Conservation (phyloP, 2,329 filamentous ascomycete species). For the Clarireedia sp. region DNA sequence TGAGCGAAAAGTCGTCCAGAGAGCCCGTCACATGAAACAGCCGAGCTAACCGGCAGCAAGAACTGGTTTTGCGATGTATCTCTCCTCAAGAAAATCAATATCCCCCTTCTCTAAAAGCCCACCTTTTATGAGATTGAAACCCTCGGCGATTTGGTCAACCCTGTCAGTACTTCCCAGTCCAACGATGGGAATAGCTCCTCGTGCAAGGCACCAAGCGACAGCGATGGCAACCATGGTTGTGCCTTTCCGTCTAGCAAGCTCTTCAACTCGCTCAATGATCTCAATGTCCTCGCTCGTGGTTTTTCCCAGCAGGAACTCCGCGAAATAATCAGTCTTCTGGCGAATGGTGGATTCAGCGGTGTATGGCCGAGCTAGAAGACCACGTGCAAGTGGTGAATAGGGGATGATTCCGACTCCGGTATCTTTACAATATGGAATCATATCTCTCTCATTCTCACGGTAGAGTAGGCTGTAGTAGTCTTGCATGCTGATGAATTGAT, state of each 20-base stretch:
- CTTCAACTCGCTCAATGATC: slow-evolving; percentile 37
- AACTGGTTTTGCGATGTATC: too few relatives aligned
- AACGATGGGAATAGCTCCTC: slow-evolving; percentile 42
- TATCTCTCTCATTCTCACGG: slow-evolving; percentile 47
- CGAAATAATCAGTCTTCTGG: not conserved
- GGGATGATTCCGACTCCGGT: too few relatives aligned
- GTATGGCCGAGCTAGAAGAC: too few relatives aligned
- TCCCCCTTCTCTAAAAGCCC: too few relatives aligned
- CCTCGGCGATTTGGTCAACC: too few relatives aligned
- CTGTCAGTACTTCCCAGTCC: slow-evolving; percentile 36
- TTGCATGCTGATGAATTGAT: slow-evolving; percentile 54
- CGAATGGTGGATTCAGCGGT: not conserved
- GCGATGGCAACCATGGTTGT: slow-evolving; percentile 51
- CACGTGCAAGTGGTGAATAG: too few relatives aligned
- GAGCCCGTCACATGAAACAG: too few relatives aligned
- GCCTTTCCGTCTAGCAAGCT: slow-evolving; percentile 45
- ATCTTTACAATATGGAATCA: slow-evolving; percentile 27
- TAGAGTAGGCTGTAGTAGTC: slow-evolving; percentile 50
- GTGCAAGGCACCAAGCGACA: slow-evolving; percentile 44
- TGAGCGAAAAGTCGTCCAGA: too few relatives aligned
- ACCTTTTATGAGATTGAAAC: too few relatives aligned
- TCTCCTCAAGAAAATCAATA: too few relatives aligned
- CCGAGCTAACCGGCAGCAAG: too few relatives aligned
- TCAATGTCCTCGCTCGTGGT: slow-evolving; percentile 42
- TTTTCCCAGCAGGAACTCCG: slow-evolving; percentile 31